These are phyloP conservation scores for Candida yuanshanica DNA, from an alignment of 805 yeast genomes.

Conservation along the genomic window DNA sequence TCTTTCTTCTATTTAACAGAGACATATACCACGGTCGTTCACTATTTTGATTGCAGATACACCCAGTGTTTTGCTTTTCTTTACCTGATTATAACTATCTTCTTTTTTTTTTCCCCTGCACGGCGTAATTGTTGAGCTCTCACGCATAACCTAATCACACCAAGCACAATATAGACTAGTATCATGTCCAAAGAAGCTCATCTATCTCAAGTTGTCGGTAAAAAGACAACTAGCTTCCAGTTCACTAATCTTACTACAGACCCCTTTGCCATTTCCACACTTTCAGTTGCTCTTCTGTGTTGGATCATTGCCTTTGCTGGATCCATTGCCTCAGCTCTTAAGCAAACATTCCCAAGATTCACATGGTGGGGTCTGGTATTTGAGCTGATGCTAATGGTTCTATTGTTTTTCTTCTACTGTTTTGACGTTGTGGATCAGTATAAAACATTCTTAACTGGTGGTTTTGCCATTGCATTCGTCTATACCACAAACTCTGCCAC, in stretches of 20 bases:
- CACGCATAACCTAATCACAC: neutral
- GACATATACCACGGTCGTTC: no score
- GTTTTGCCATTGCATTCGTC: slow-evolving; percentile 62
- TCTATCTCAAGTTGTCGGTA: neutral
- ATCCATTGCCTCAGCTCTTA: slow-evolving; percentile 50
- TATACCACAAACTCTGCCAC: slow-evolving; percentile 84
- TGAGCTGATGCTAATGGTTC: slow-evolving; percentile 55
- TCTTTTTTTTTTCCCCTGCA: no score
- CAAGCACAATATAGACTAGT: neutral
- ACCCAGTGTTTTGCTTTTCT: no score
- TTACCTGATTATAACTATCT: no score
- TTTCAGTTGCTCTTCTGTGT: slow-evolving; percentile 65
- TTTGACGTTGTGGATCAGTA: slow-evolving; percentile 64
- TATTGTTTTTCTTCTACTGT: slow-evolving; percentile 48
- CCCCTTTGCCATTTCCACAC: slow-evolving; percentile 83
- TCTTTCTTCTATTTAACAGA: no score
- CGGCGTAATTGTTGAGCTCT: no score
- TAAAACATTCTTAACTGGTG: slow-evolving; percentile 39
- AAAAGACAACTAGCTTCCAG: slow-evolving; percentile 15
- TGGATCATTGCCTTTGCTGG: slow-evolving; percentile 92
- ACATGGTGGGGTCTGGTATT: slow-evolving; percentile 97
- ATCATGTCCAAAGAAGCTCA: neutral
- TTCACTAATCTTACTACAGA: slow-evolving; percentile 60
- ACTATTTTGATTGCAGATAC: no score
- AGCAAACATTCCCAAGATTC: slow-evolving; percentile 62